Percentiles rank a stretch among this genome's conserved stretches.
Conservation (phyloP, 2,329 filamentous ascomycete species). For the Dactylonectria macrodidyma region DNA sequence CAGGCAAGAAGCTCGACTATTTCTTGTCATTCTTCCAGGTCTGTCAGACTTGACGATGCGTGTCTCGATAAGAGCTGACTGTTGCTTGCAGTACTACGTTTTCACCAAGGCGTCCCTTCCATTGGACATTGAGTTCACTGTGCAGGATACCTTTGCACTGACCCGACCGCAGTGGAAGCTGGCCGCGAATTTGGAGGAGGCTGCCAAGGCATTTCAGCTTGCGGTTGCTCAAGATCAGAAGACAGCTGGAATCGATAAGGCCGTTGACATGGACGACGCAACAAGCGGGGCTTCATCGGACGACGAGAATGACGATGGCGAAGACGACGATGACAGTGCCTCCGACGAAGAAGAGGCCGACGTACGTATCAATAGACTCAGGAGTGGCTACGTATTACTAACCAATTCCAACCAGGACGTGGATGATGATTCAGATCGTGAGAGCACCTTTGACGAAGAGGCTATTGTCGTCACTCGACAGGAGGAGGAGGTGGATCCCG, state of each 20-base stretch:
- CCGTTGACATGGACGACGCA: slow-evolving; percentile 79
- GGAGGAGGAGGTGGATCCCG: slow-evolving; percentile 91
- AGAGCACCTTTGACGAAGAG: slow-evolving; percentile 84
- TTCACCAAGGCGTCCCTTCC: slow-evolving; percentile 90
- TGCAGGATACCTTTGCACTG: slow-evolving; percentile 90
- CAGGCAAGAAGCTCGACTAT: slow-evolving; percentile 98
- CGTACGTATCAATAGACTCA: slow-evolving; percentile 52
- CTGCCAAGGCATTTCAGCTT: slow-evolving; percentile 85
- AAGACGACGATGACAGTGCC: slow-evolving; percentile 73
- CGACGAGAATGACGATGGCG: slow-evolving; percentile 79
- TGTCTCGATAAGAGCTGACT: neutral
- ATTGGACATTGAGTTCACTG: slow-evolving; percentile 97
- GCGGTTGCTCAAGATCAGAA: slow-evolving; percentile 94
- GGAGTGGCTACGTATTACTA: slow-evolving; percentile 4
- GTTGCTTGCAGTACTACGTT: slow-evolving; percentile 84
- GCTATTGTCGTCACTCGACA: slow-evolving; percentile 92
- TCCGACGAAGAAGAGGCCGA: slow-evolving; percentile 73
- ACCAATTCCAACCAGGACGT: slow-evolving; percentile 58
- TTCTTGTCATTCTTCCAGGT: slow-evolving; percentile 96
- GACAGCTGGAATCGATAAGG: slow-evolving; percentile 78
- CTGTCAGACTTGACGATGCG: slow-evolving; percentile 10
- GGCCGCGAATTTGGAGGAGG: slow-evolving; percentile 84
- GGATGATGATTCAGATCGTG: slow-evolving; percentile 64
- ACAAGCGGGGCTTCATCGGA: slow-evolving; percentile 81
- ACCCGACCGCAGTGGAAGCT: slow-evolving; percentile 95